phyloP scores from a whole-genome alignment of 495 filamentous ascomycete species.

The Xylaria bambusicola region DNA sequence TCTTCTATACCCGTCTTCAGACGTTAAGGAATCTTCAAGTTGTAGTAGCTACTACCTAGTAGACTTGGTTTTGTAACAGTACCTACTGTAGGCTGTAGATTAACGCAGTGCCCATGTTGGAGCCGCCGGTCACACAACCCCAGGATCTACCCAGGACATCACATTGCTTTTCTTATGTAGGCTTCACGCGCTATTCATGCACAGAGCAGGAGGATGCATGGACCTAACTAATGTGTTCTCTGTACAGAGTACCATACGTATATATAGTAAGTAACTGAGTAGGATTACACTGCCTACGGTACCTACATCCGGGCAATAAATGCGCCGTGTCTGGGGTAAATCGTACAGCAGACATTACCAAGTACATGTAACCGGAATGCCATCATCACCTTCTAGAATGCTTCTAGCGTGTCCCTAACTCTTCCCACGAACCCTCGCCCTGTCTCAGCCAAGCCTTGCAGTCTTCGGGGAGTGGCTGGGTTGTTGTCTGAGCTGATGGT shows the following conservation, averaged over 20 bases:
- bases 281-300: no score
- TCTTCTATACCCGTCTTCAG: no score
- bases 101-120: not conserved
- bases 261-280: no score
- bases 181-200: no score
- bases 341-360: not conserved
- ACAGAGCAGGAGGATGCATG: no score
- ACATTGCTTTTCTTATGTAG: not conserved
- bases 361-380: not conserved
- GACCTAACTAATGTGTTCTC: no score
- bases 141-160: not conserved
- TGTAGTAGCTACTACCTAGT: no score
- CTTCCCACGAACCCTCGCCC: not conserved
- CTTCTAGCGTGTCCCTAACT: constrained; percentile 34
- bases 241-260: no score
- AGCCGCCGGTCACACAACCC: not conserved
- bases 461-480: not conserved
- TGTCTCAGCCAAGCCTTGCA: not conserved
- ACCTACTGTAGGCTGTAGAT: no score
- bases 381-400: constrained; percentile 41
- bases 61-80: no score
- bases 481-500: not conserved
- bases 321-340: not conserved
- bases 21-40: no score
- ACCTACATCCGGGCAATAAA: no score